Evolutionary conservation across 805 yeast genomes (phyloP), one percentile per base, ranked within the genome.

Genomic region (Metschnikowia cerradonensis): DNA sequence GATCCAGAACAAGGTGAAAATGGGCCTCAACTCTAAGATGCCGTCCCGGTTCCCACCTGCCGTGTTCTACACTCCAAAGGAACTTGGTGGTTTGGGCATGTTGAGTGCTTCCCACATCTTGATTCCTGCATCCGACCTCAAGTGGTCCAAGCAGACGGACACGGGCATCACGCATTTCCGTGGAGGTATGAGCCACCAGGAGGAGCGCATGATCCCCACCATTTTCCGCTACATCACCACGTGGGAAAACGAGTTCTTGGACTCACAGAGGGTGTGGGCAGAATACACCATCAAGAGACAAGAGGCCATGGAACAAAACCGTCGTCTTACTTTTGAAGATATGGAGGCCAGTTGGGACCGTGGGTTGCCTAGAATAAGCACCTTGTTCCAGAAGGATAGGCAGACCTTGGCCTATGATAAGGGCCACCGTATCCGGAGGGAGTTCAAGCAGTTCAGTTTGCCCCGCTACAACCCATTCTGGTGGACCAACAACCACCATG

Each of bases 41-140:
- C 99, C 99, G 0, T 84, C 97, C 0, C 77, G 99, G 50, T 94
- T 94, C 70, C 99, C 99, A 3, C 99, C 99, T 0, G 97, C 97
- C 3, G 99, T 94, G 0, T 94, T 94, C 62, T 94, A 94, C 65
- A 90, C 99, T 0, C 99, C 99, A 0, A 92, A 91, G 59, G 99
- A 94, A 65, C 71, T 94, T 3, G 99, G 99, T 46, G 99, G 99
- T 41, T 72, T 94, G 41, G 99, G 99, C 23, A 94, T 94, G 99
- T 73, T 94, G 23, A 88, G 96, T 75, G 98, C 98, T 0, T 89
- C 97, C 13, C 99, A 94, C 65, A 89, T 94, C 45, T 73, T 94
- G 55, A 94, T 94, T 57, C 99, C 99, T 0, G 87, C 96, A 0
- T 85, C 96, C 5, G 99, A 94, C 66, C 70, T 92, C 54, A 77